Base-by-base conservation (phyloP, 2,329 filamentous ascomycete genomes). In the Aspergillus transmontanensis region DNA sequence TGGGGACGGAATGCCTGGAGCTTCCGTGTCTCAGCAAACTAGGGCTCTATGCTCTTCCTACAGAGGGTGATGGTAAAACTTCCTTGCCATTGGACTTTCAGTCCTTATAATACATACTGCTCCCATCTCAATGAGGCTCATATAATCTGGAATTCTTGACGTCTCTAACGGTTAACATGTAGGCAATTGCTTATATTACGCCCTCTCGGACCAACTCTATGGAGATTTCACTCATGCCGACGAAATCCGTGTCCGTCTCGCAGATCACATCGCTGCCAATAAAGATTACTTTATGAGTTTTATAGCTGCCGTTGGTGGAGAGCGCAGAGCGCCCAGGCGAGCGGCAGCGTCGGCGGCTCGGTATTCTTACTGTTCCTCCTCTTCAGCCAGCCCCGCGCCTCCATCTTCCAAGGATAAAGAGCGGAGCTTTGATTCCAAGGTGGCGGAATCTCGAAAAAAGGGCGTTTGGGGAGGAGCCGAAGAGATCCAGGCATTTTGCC, bases 111-210 rank as follows among this genome's bases (percentile, higher is more conserved):
- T 30, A 34, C 2, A 50, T 59, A 51, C 58, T 69, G 63, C 57
- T 39, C 53, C 19, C 10, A 16, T 14, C 43, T 36, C 64, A 45
- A 59, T 61, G 62, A 21, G 12, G 30, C 6, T 2, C 4, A 11
- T 34, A 32, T 53, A 28, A 23, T 19, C 23, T 36, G 11, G 6
- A 57, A 41, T 41, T 34, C 34, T 53, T 45, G 16, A 23, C 50
- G 50, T 66, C 54, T 67, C 66, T 74, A 64, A 75, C 71, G 66
- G 64, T 66, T 66, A 63, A 59, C 23, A 54, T 55, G 41, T 62
- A 90, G 89, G 88, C 69, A 90, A 90, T 79, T 90, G 89, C 76
- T 83, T 90, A 43, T 90, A 90, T 79, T 87, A 88, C 75, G 87
- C 87, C 65, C 81, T 90, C 45, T 88, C 86, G 66, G 87, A 90